Conservation (phyloP, 139 green algal genomes). For the Auxenochlorella pyrenoidosa region DNA sequence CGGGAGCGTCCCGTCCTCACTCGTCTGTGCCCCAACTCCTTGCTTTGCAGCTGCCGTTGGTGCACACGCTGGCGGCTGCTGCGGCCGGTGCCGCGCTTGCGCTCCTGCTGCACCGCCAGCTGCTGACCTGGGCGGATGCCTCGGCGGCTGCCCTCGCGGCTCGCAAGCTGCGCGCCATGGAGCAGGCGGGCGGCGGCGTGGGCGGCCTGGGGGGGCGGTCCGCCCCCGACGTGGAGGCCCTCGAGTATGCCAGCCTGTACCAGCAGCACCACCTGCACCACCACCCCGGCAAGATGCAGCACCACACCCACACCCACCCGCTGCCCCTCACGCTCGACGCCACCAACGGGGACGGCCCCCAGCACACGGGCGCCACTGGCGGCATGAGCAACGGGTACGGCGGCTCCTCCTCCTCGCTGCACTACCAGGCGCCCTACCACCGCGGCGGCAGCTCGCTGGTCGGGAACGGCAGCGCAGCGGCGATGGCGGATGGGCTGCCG, state of each 20-base stretch:
- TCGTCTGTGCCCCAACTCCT: background rate
- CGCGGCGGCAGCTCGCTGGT: background rate
- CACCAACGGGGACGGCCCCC: background rate
- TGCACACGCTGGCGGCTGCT: conserved; percentile 22
- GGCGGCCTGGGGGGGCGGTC: background rate
- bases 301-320: background rate
- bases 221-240: background rate
- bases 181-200: background rate
- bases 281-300: background rate
- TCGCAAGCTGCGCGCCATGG: conserved; percentile 9
- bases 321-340: background rate
- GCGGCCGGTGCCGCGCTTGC: conserved; percentile 13
- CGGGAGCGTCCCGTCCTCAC: background rate
- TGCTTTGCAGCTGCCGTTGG: background rate
- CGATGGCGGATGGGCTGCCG: background rate
- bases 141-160: background rate
- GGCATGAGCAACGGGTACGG: conserved; percentile 17
- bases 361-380: background rate
- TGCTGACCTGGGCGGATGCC: conserved; percentile 20
- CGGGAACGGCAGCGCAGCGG: conserved; percentile 2
- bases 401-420: conserved; percentile 10
- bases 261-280: conserved; percentile 37
- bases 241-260: conserved; percentile 2
- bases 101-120: conserved; percentile 40
- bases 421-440: conserved; percentile 17